A percentile compares a stretch with the other conserved stretches of the same genome.
Evolutionary conservation across 768 basidiomycete species (phyloP).

Genomic region (Termitomyces sp.): DNA sequence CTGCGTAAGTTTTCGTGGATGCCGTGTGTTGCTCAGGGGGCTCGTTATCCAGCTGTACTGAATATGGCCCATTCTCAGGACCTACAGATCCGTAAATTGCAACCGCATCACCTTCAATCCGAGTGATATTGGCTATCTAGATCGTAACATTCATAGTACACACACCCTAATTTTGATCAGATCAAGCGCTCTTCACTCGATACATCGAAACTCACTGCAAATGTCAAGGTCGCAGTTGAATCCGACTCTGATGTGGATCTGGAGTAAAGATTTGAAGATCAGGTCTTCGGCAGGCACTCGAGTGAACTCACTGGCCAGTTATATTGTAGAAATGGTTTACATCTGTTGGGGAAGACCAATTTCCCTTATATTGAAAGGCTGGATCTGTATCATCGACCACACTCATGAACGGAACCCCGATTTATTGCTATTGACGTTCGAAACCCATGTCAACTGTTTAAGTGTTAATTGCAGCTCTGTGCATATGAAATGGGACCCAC

Average conservation of each 20-base stretch:
- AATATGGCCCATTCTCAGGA: neutral
- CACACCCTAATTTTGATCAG: neutral
- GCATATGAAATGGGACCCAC: neutral
- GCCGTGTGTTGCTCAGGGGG: neutral
- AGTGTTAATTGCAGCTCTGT: neutral
- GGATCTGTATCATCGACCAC: neutral
- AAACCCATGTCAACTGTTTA: neutral
- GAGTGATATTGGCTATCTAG: neutral
- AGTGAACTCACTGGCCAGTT: neutral
- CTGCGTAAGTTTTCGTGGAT: neutral
- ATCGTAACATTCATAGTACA: neutral
- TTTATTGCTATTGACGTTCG: neutral
- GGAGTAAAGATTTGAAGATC: neutral
- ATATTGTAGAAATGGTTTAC: neutral
- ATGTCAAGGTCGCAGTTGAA: neutral
- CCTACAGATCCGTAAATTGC: conserved; percentile 1
- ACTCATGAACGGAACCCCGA: neutral
- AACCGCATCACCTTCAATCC: conserved; percentile 3
- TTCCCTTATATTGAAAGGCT: neutral
- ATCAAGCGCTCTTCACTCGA: neutral
- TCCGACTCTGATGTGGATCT: neutral
- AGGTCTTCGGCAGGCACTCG: neutral
- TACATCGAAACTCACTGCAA: neutral
- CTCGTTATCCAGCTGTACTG: too few relatives aligned
- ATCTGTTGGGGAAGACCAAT: neutral